A percentile compares a stretch with the other conserved stretches of the same genome.
Conservation (phyloP, 2,329 filamentous ascomycete genomes). For the Colletotrichum somersetense region DNA sequence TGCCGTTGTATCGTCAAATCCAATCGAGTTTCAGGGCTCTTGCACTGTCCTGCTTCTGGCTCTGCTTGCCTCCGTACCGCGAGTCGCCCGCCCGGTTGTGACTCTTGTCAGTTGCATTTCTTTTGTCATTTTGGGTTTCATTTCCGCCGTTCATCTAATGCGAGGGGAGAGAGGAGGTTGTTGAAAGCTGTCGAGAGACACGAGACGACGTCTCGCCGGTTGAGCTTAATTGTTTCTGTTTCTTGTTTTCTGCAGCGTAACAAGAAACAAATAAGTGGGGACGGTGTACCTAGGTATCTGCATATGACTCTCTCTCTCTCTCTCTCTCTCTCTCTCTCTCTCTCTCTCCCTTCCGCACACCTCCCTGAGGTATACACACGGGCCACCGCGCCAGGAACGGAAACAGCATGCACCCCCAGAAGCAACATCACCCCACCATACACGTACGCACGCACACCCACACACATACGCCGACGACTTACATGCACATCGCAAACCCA, state of each 20-base stretch:
- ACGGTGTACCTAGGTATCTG: not conserved
- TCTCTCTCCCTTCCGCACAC: not conserved
- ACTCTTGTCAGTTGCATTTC: not conserved
- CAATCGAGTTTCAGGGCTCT: not conserved
- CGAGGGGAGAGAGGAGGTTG: not conserved
- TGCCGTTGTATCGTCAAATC: not conserved
- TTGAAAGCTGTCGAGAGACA: not conserved
- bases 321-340: no score
- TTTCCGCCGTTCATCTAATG: slow-evolving; percentile 1
- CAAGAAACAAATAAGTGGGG: not conserved
- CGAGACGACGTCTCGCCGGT: slow-evolving; percentile 1
- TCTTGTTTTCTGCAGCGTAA: not conserved
- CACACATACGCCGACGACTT: not conserved
- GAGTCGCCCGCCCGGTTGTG: not conserved
- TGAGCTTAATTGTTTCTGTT: not conserved
- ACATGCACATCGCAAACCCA: not conserved
- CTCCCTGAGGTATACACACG: not conserved
- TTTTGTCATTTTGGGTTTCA: not conserved
- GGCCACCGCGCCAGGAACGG: not conserved
- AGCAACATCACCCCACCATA: not conserved
- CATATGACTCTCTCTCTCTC: not conserved
- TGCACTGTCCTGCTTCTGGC: not conserved
- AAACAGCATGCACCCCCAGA: not conserved
- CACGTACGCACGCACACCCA: no score
- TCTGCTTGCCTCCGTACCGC: not conserved